These are phyloP conservation scores for Nemania sp. DNA, from an alignment of 2,329 filamentous ascomycete genomes.

Conservation along the genomic window DNA sequence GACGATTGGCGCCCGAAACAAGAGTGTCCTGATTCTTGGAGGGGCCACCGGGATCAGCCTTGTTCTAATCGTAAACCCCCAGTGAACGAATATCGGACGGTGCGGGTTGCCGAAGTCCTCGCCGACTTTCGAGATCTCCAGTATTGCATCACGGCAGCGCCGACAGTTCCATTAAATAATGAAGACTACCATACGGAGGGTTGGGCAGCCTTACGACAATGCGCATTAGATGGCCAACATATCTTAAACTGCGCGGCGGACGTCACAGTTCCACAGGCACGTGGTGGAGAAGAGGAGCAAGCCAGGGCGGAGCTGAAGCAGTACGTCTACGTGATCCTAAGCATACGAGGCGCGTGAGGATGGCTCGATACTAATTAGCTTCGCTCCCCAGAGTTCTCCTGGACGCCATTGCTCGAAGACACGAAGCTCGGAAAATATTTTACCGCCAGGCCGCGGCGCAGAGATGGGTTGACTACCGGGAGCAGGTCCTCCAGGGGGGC, in stretches of 20 bases:
- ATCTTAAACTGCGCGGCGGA: slow-evolving; percentile 69
- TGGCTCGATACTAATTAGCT: slow-evolving; percentile 23
- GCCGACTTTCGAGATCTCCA: slow-evolving; percentile 66
- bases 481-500: slow-evolving; percentile 56
- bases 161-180: slow-evolving; percentile 57
- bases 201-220: slow-evolving; percentile 66
- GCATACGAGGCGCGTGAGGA: no score
- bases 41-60: background rate
- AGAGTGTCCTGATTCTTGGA: background rate
- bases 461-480: slow-evolving; percentile 61
- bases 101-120: slow-evolving; percentile 65
- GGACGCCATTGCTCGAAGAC: slow-evolving; percentile 64
- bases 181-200: slow-evolving; percentile 68
- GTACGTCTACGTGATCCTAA: slow-evolving; percentile 46
- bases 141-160: slow-evolving; percentile 63
- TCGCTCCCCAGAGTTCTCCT: slow-evolving; percentile 54
- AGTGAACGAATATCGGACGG: slow-evolving; percentile 66
- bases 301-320: slow-evolving; percentile 65
- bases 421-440: slow-evolving; percentile 68
- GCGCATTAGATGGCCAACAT: slow-evolving; percentile 64
- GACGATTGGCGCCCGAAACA: background rate
- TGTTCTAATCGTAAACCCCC: slow-evolving; percentile 28
- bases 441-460: slow-evolving; percentile 64
- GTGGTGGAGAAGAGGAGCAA: slow-evolving; percentile 62
- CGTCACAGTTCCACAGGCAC: slow-evolving; percentile 58